Evolutionary conservation across 805 yeast genomes (phyloP), one percentile per base, ranked within the genome.

Genomic region (Candida suzukii): DNA sequence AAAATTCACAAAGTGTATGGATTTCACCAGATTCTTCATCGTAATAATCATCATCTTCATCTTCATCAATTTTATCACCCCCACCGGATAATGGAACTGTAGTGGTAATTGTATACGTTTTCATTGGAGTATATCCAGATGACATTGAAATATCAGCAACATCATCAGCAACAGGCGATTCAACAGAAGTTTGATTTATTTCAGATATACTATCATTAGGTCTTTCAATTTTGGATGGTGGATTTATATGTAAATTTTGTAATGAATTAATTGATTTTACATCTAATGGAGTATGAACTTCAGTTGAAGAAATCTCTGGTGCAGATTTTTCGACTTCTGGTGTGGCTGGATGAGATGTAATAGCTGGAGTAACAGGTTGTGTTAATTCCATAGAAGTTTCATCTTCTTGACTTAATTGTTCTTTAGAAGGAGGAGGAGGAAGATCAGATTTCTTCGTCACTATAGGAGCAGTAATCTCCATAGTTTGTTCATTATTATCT

Each of bases 21-120:
- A 57, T 52, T 29, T 57, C 58, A 30, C 56, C 60, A n/a, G 10
- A 46, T 6, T 50, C 54, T 2, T 53, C 54, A 18, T 44, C 49
- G 0, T 47, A 45, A 2, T 51, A 47, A 18, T 49, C 54, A 20
- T 43, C 41, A 1, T 60, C 18, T 17, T 29, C 20, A 16, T 29
- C 21, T 7, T 24, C 10, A 19, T n/a, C n/a, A n/a, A n/a, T n/a
- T n/a, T n/a, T n/a, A n/a, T n/a, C n/a, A n/a, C n/a, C n/a, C n/a
- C n/a, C n/a, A n/a, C n/a, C n/a, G n/a, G n/a, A n/a, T n/a, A 18
- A 12, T 5, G 28, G 28, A 22, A 34, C 16, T 9, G 26, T 24
- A 6, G 37, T 34, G 9, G 37, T 34, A n/a, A n/a, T 28, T 4
- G 28, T 34, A 14, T 21, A 22, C 10, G 28, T 24, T 9, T 32